phyloP scores from a whole-genome alignment of 73 alveolate species.

The Paramecium tetraurelia region DNA sequence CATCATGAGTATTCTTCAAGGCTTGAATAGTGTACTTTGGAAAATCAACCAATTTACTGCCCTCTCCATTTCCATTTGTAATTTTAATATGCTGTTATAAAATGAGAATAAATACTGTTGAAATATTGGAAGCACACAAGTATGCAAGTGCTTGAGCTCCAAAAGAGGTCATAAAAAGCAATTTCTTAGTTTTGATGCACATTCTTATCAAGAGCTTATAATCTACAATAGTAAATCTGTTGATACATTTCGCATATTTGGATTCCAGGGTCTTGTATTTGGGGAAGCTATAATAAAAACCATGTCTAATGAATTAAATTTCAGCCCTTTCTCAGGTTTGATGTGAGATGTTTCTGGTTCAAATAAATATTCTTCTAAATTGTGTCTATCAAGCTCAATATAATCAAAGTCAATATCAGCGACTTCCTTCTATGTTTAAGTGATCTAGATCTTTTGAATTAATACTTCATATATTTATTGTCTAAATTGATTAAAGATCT shows the following conservation, averaged over 20 bases:
- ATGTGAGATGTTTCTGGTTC: conserved; percentile 47
- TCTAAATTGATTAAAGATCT: neutral
- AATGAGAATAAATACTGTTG: neutral
- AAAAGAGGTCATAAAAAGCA: conserved; percentile 35
- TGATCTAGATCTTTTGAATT: neutral
- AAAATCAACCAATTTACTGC: conserved; percentile 54
- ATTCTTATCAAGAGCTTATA: conserved; percentile 34
- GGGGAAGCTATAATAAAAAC: conserved; percentile 42
- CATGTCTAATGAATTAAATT: conserved; percentile 34
- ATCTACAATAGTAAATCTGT: neutral
- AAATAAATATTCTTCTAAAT: conserved; percentile 34
- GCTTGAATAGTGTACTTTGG: conserved; percentile 35
- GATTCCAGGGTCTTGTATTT: conserved; percentile 52
- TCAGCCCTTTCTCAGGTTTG: conserved; percentile 12
- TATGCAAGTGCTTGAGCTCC: conserved; percentile 49
- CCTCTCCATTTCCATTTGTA: conserved; percentile 55
- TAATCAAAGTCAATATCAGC: conserved; percentile 51
- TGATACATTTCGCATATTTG: conserved; percentile 22
- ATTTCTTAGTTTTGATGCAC: conserved; percentile 53
- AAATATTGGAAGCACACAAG: conserved; percentile 47
- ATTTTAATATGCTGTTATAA: conserved; percentile 9
- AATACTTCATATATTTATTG: neutral
- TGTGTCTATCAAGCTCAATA: conserved; percentile 40
- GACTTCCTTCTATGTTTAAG: conserved; percentile 20
- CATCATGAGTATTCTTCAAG: conserved; percentile 19